Percentiles rank a stretch among this genome's conserved stretches.
phyloP scores from a whole-genome alignment of 371 early-diverging fungal species.

The Mycotypha africana region DNA sequence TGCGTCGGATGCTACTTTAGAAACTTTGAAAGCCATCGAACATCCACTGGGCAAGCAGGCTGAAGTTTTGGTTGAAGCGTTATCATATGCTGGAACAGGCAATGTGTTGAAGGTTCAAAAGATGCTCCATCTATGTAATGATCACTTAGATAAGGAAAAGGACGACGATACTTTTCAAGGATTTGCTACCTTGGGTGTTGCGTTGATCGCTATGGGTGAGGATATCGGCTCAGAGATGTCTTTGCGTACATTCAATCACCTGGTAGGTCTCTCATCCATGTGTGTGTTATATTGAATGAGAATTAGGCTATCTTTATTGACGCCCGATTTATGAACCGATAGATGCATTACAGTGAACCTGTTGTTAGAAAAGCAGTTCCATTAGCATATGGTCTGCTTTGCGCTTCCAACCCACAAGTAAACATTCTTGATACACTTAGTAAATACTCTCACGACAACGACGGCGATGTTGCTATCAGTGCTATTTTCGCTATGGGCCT shows the following conservation, averaged over 20 bases:
- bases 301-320: neutral
- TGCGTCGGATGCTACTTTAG: conserved; percentile 84
- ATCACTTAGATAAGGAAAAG: conserved; percentile 85
- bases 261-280: conserved; percentile 52
- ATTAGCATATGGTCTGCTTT: conserved; percentile 91
- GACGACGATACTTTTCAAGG: conserved; percentile 85
- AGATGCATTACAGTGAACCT: conserved; percentile 98
- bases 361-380: conserved; percentile 92
- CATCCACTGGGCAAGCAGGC: conserved; percentile 88
- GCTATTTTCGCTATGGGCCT: conserved; percentile 99
- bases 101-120: conserved; percentile 95
- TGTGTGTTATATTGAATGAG: neutral
- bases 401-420: conserved; percentile 93
- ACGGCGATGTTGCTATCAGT: conserved; percentile 89
- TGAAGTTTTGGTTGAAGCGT: conserved; percentile 80
- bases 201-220: conserved; percentile 95
- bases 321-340: neutral
- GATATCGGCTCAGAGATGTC: conserved; percentile 96
- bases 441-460: conserved; percentile 97
- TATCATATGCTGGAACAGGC: conserved; percentile 93
- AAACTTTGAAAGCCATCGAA: conserved; percentile 92
- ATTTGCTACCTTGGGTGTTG: conserved; percentile 94
- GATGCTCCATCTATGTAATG: conserved; percentile 92
- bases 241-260: conserved; percentile 88
- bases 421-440: conserved; percentile 92